phyloP scores from a whole-genome alignment of 805 yeast species.

The Yamadazyma scolyti region DNA sequence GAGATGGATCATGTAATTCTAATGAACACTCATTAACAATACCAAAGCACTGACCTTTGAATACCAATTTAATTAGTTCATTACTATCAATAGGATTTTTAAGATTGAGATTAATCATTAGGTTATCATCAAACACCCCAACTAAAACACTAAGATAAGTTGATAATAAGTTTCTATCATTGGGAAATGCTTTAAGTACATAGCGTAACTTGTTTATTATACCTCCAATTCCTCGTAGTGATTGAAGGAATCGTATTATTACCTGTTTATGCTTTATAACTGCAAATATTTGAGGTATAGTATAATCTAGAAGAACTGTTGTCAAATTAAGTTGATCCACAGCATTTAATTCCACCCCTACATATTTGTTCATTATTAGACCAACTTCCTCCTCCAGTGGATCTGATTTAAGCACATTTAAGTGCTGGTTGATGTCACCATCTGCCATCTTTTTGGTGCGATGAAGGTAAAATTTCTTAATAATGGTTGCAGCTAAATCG shows the following conservation, averaged over 20 bases:
- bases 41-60: conserved; percentile 27
- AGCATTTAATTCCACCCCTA: no score
- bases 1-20: background rate
- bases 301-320: conserved; percentile 23
- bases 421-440: no score
- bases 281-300: conserved; percentile 29
- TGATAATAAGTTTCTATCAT: background rate
- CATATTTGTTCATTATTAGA: no score
- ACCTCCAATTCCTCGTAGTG: conserved; percentile 31
- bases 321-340: conserved; percentile 10
- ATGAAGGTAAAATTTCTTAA: no score
- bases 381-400: no score
- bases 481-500: no score
- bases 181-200: background rate
- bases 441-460: no score
- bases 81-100: conserved; percentile 12
- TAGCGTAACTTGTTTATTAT: conserved; percentile 15
- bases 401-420: no score
- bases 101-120: conserved; percentile 2
- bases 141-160: conserved; percentile 4
- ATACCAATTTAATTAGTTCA: conserved; percentile 37
- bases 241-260: conserved; percentile 14
- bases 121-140: conserved; percentile 5
- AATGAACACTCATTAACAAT: conserved; percentile 18
- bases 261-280: conserved; percentile 9